Base-by-base conservation (phyloP, 495 filamentous ascomycete species). In the Glonium stellatum region DNA sequence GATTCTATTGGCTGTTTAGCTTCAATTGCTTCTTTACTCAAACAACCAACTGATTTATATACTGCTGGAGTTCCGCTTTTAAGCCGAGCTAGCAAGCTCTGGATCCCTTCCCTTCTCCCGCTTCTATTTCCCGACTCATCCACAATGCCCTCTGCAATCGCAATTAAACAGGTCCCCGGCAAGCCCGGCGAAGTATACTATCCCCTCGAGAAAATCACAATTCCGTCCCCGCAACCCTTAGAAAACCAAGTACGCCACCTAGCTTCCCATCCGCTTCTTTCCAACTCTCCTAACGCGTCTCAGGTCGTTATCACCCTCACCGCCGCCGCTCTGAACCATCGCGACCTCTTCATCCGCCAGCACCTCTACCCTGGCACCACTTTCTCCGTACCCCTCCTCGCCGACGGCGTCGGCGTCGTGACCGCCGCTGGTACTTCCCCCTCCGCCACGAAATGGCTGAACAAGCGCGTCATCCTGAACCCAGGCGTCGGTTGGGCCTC, bases 171-270 rank as follows among this genome's bases (percentile, higher is more conserved):
- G 69, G 76, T 82, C 61, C 78, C 79, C 19, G 88, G 89, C 62
- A 92, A 91, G 72, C 89, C 90, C 10, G 89, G 91, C 48, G 78
- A 93, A 72, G 90, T 96, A 51, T 96, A 90, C 74, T 89, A 89
- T 64, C 85, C 87, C 73, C 67, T 72, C 41, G 64, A 67, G 49
- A 62, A 58, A 56, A 69, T 71, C 54, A 65, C 64, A 18, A 57
- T 68, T 34, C 56, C 67, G 22, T 50, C 46, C 12, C 66, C 70
- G 9, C 56, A 55, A 31, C 65, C 65, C 6, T 41, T 21, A 51
- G 60, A 64, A 12, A 64, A 41, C 49, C 54, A 67, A 46, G 65
- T 64, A 54, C 39, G 34, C 25, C 35, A 42, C 48, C 48, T 22
- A 21, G 49, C 46, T 36, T 27, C 47, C 35, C 27, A 19, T 59